These are phyloP conservation scores for Leccinellum luteum DNA, from an alignment of 768 basidiomycete species.

Conservation along the genomic window DNA sequence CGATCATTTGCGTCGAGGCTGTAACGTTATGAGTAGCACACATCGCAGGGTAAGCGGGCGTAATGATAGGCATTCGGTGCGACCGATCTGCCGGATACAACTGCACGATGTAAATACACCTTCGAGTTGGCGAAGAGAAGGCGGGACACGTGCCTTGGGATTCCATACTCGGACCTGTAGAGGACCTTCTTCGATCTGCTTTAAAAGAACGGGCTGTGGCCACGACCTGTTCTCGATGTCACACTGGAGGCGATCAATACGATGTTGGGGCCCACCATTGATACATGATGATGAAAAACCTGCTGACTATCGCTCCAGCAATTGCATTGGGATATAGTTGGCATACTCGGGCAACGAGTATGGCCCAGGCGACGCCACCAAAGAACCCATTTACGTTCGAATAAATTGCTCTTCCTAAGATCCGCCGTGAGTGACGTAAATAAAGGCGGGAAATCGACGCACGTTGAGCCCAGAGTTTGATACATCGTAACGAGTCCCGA, in stretches of 20 bases:
- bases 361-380: slow-evolving; percentile 98
- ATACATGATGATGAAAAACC: slow-evolving; percentile 98
- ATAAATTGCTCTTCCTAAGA: slow-evolving; percentile 88
- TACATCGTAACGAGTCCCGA: slow-evolving; percentile 90
- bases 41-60: slow-evolving; percentile 98
- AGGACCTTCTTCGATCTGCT: slow-evolving; percentile 95
- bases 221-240: slow-evolving; percentile 66
- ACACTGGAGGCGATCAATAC: neutral
- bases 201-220: slow-evolving; percentile 97
- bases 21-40: slow-evolving; percentile 99
- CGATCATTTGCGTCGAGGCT: slow-evolving; percentile 91
- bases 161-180: slow-evolving; percentile 97
- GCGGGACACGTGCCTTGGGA: slow-evolving; percentile 62
- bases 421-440: slow-evolving; percentile 6
- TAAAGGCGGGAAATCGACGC: slow-evolving; percentile 29
- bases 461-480: slow-evolving; percentile 98
- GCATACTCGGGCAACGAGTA: slow-evolving; percentile 98
- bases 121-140: too few species aligned
- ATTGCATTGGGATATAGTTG: slow-evolving; percentile 95
- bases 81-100: slow-evolving; percentile 87
- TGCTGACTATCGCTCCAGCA: slow-evolving; percentile 92
- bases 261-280: slow-evolving; percentile 70
- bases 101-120: slow-evolving; percentile 36
- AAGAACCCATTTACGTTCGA: slow-evolving; percentile 98
- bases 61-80: slow-evolving; percentile 99